Conservation (phyloP, 176 grass and related monocot genomes). For the Ananas comosus region DNA sequence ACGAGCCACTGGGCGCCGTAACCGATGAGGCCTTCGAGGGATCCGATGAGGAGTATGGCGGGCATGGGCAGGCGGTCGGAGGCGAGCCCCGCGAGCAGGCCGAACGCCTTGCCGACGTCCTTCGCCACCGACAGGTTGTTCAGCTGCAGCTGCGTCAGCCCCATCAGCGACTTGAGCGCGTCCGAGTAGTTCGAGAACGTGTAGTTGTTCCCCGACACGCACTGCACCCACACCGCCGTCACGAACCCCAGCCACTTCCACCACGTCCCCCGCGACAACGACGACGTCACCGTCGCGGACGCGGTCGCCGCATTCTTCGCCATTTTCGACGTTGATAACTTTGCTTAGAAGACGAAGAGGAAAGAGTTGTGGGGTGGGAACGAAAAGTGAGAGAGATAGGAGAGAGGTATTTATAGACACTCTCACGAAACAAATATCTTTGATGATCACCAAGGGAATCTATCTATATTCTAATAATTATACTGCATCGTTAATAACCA, state of each 20-base stretch:
- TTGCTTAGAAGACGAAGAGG: too few relatives aligned
- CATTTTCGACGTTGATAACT: too few relatives aligned
- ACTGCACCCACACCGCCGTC: conserved; percentile 97
- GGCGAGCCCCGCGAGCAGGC: conserved; percentile 72
- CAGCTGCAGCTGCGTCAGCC: conserved; percentile 78
- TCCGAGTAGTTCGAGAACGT: conserved; percentile 97
- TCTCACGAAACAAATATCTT: too few relatives aligned
- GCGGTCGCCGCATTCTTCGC: too few relatives aligned
- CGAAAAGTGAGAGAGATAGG: too few relatives aligned
- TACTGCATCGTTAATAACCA: too few relatives aligned
- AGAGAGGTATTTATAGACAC: too few relatives aligned
- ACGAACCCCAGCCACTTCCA: conserved; percentile 76
- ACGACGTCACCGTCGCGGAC: too few relatives aligned
- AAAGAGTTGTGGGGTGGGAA: too few relatives aligned
- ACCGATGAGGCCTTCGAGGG: conserved; percentile 70
- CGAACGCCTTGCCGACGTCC: conserved; percentile 98
- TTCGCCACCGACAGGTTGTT: conserved; percentile 97
- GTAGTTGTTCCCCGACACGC: conserved; percentile 99
- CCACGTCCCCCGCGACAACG: conserved; percentile 2
- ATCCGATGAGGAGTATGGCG: conserved; percentile 80
- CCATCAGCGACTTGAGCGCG: conserved; percentile 80
- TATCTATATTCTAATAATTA: too few relatives aligned
- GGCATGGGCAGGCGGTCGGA: conserved; percentile 79
- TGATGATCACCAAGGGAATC: too few relatives aligned
- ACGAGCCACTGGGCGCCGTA: conserved; percentile 92